A percentile compares a stretch with the other conserved stretches of the same genome.
Evolutionary conservation across 2,329 filamentous ascomycete species (phyloP).

Genomic region (Cladosporium sp.): DNA sequence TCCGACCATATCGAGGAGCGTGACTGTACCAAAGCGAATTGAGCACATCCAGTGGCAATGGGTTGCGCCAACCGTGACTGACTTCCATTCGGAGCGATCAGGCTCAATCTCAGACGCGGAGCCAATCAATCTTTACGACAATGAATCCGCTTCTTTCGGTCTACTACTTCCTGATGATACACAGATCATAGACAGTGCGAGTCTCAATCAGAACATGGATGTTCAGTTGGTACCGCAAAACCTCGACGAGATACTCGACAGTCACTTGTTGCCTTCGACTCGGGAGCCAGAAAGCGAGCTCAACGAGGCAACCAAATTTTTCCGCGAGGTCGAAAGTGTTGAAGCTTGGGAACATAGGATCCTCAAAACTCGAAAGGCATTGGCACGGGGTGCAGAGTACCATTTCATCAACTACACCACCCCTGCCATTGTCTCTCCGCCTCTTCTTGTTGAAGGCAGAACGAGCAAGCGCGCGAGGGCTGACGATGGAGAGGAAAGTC

Average conservation of each 20-base stretch:
- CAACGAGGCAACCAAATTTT: conserved; percentile 13
- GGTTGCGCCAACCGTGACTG: not conserved
- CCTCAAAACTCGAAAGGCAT: not conserved
- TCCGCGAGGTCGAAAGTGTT: conserved; percentile 14
- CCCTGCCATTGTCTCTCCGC: not conserved
- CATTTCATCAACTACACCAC: conserved; percentile 18
- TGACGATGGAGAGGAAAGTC: not conserved
- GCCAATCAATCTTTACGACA: not conserved
- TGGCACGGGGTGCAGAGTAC: conserved; percentile 1
- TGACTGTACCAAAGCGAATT: not conserved
- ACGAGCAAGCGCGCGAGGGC: not conserved
- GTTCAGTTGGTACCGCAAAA: conserved; percentile 5
- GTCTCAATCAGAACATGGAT: not conserved
- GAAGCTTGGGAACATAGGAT: conserved; percentile 16
- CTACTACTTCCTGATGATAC: not conserved
- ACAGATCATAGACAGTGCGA: not conserved
- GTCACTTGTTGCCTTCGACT: not conserved
- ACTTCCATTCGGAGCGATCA: not conserved
- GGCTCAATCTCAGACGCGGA: not conserved
- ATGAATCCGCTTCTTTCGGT: not conserved
- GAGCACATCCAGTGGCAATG: conserved; percentile 8
- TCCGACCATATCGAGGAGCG: not conserved
- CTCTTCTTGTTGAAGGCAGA: not conserved
- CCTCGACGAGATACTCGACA: conserved; percentile 5
- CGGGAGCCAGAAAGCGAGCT: not conserved